Base-by-base conservation (phyloP, 805 yeast genomes). In the Yarrowia sp. region DNA sequence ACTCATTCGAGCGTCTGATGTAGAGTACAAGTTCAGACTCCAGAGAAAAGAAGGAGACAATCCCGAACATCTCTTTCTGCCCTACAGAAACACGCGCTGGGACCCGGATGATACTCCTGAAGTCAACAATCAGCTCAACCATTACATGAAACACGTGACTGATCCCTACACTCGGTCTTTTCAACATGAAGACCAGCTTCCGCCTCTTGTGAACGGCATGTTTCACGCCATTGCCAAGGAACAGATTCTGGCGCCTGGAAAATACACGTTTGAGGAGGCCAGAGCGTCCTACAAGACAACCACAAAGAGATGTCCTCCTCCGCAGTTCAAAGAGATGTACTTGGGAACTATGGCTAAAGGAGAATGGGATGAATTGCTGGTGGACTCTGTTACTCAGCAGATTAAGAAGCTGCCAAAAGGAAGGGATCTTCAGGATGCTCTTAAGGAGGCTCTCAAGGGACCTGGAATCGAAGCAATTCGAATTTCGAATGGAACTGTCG, bases 41-140 rank as follows among this genome's bases (percentile, higher is more conserved):
- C 30, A 24, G 10, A 17, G 24, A 5, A 55, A 55, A 19, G 61
- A 39, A 3, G 46, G 36, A 15, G 40, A 20, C 2, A n/a, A 55
- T 46, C 61, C 61, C 6, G 38, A 55, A n/a, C 36, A 39, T n/a
- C 36, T 55, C 8, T 55, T 12, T 19, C 20, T 55, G 36, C 61
- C 61, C 6, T 55, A 55, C 61, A 20, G 44, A 39, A 39, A 55
- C 61, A 39, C 61, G 0, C 36, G 61, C 14, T 55, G 61, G 61
- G 61, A 55, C 20, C 61, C 61, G 0, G 61, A 55, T 14, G 61
- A 55, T 9, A 55, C 61, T 10, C 61, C 61, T 0, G 46, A 20
- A 7, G 19, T 40, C 20, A 55, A 55, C 61, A 24, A 40, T 36
- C 20, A 39, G 10, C 19, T 55, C n/a, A 20, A 9, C 24, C 34